Percentiles rank a stretch among this genome's conserved stretches.
Evolutionary conservation across 1,284 basidiomycete species (phyloP).

Genomic region (Exobasidium cylindrosporum): DNA sequence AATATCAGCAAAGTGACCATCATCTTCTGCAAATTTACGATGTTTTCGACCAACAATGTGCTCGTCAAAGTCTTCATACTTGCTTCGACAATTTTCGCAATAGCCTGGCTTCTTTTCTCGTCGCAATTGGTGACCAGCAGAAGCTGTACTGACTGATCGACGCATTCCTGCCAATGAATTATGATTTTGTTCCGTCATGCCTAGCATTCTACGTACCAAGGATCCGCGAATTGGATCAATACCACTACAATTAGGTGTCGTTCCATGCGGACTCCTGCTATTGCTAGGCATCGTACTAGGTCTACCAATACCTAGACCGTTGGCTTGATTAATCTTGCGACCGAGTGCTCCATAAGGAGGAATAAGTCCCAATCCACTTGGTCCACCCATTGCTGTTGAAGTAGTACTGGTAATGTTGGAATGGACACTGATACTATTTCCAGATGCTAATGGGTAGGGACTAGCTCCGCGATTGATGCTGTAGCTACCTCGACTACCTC

Average conservation of each 20-base stretch:
- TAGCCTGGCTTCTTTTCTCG: slow-evolving; percentile 87
- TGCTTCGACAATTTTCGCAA: slow-evolving; percentile 91
- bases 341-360: slow-evolving; percentile 4
- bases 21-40: slow-evolving; percentile 77
- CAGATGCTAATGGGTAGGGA: slow-evolving; percentile 48
- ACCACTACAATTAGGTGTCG: neutral
- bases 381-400: slow-evolving; percentile 58
- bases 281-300: neutral
- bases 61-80: slow-evolving; percentile 88
- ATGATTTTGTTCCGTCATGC: slow-evolving; percentile 10
- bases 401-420: slow-evolving; percentile 84
- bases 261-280: neutral
- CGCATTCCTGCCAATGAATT: slow-evolving; percentile 11
- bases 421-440: slow-evolving; percentile 85
- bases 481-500: neutral
- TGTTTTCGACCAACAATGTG: slow-evolving; percentile 77
- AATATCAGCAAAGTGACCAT: slow-evolving; percentile 75
- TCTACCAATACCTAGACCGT: neutral
- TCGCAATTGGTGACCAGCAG: slow-evolving; percentile 8
- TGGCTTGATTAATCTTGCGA: slow-evolving; percentile 9
- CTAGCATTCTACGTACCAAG: slow-evolving; percentile 43
- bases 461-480: slow-evolving; percentile 17
- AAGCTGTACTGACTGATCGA: slow-evolving; percentile 27
- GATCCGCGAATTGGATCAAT: slow-evolving; percentile 19
- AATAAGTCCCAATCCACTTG: neutral